These are phyloP conservation scores for Casaregolazyma suthepensis DNA, from an alignment of 1,139 yeast species.

Conservation along the genomic window DNA sequence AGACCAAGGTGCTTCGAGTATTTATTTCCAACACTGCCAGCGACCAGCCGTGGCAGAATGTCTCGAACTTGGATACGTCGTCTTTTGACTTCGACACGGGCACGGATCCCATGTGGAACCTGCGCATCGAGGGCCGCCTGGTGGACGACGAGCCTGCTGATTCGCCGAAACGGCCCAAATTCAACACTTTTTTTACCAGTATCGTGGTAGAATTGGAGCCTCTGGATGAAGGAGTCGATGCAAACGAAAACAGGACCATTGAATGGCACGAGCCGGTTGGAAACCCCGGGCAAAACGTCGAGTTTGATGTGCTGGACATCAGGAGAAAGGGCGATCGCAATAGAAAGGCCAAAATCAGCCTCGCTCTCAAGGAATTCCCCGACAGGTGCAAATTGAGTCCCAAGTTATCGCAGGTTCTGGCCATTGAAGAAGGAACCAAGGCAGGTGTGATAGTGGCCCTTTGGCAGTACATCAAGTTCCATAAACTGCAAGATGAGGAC, in stretches of 20 bases:
- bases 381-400: slow-evolving; percentile 58
- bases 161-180: slow-evolving; percentile 46
- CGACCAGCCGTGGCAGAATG: slow-evolving; percentile 85
- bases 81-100: slow-evolving; percentile 31
- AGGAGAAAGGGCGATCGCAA: slow-evolving; percentile 70
- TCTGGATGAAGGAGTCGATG: slow-evolving; percentile 32
- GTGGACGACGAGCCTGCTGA: slow-evolving; percentile 40
- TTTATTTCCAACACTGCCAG: slow-evolving; percentile 77
- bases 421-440: slow-evolving; percentile 72
- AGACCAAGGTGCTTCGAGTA: slow-evolving; percentile 59
- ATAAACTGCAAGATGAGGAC: slow-evolving; percentile 53
- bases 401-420: slow-evolving; percentile 63
- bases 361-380: slow-evolving; percentile 72
- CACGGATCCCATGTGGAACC: slow-evolving; percentile 64
- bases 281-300: slow-evolving; percentile 29
- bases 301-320: slow-evolving; percentile 85
- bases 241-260: slow-evolving; percentile 37
- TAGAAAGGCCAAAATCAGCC: slow-evolving; percentile 62
- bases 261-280: slow-evolving; percentile 59
- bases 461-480: slow-evolving; percentile 83
- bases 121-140: slow-evolving; percentile 81
- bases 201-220: slow-evolving; percentile 66
- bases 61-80: slow-evolving; percentile 33
- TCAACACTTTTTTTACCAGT: slow-evolving; percentile 77
- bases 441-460: slow-evolving; percentile 79